These are phyloP conservation scores for Sporothrix globosa DNA, from an alignment of 2,329 filamentous ascomycete genomes.

Conservation along the genomic window DNA sequence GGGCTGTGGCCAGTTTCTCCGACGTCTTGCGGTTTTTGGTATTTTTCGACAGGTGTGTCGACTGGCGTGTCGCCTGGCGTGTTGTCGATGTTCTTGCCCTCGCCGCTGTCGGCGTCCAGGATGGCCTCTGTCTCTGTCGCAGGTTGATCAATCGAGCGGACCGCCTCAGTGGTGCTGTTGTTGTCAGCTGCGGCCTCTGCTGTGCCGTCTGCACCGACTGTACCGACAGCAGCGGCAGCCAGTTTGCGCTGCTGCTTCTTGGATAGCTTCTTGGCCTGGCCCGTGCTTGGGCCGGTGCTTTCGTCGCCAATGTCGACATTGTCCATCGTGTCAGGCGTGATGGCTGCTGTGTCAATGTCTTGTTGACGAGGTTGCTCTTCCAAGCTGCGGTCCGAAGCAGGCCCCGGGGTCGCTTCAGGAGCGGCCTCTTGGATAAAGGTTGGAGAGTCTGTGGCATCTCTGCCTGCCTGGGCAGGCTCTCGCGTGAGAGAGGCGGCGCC, in stretches of 20 bases:
- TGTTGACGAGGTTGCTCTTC: constrained; percentile 27
- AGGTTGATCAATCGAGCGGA: constrained; percentile 26
- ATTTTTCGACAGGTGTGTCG: not conserved
- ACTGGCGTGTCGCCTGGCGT: too few relatives aligned
- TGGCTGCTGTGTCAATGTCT: not conserved
- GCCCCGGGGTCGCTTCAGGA: constrained; percentile 29
- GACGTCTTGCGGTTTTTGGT: not conserved
- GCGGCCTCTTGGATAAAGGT: not conserved
- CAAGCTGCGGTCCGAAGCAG: constrained; percentile 30
- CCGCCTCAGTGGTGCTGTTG: constrained; percentile 7
- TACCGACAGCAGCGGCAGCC: constrained; percentile 30
- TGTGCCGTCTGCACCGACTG: not conserved
- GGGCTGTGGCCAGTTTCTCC: constrained; percentile 28
- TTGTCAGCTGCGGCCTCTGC: not conserved
- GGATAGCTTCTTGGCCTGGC: constrained; percentile 31
- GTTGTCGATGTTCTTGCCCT: not conserved
- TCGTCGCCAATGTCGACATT: not conserved
- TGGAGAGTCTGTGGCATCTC: not conserved
- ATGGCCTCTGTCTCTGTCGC: constrained; percentile 2
- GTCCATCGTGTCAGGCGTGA: constrained; percentile 17
- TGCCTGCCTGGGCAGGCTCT: not conserved
- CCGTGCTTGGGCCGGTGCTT: not conserved
- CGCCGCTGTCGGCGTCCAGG: not conserved
- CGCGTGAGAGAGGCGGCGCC: constrained; percentile 2
- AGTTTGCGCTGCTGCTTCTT: constrained; percentile 34